Evolutionary conservation across 2,329 filamentous ascomycete species (phyloP).

Genomic region (Juglanconis juglandina): DNA sequence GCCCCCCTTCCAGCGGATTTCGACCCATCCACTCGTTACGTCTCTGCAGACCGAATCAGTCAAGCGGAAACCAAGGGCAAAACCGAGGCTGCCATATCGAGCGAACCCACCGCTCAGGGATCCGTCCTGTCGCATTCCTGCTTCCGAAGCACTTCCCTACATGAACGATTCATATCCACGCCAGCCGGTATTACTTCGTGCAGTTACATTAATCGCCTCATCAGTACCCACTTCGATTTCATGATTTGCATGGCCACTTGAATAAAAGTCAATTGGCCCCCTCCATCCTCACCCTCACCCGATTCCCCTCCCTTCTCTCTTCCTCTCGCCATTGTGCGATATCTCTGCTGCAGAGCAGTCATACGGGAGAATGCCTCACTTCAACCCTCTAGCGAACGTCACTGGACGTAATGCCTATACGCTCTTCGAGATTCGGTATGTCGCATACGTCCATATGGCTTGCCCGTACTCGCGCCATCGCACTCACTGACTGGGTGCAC

Average conservation of each 20-base stretch:
- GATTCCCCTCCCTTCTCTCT: conserved; percentile 1
- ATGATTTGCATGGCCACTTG: conserved; percentile 16
- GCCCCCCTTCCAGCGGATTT: too few relatives aligned
- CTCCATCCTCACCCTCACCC: neutral
- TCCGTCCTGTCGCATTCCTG: conserved; percentile 9
- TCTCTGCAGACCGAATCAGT: neutral
- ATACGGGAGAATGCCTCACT: conserved; percentile 47
- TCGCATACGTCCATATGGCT: conserved; percentile 7
- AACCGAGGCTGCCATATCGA: neutral
- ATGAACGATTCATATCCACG: conserved; percentile 13
- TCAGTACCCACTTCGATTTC: conserved; percentile 13
- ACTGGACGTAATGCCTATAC: conserved; percentile 49
- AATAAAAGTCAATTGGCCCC: conserved; percentile 16
- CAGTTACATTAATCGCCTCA: conserved; percentile 12
- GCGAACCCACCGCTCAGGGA: neutral
- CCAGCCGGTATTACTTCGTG: conserved; percentile 14
- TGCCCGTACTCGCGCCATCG: neutral
- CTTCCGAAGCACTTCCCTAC: conserved; percentile 6
- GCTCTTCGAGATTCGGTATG: conserved; percentile 58
- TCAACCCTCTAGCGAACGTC: conserved; percentile 53
- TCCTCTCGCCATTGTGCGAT: neutral
- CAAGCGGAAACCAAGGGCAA: neutral
- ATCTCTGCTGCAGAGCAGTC: conserved; percentile 3
- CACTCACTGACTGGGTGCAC: conserved; percentile 5
- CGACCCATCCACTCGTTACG: neutral